Evolutionary conservation across 306 rosid genomes (phyloP), one percentile per base, ranked within the genome.

Genomic region (Pueraria montana): DNA sequence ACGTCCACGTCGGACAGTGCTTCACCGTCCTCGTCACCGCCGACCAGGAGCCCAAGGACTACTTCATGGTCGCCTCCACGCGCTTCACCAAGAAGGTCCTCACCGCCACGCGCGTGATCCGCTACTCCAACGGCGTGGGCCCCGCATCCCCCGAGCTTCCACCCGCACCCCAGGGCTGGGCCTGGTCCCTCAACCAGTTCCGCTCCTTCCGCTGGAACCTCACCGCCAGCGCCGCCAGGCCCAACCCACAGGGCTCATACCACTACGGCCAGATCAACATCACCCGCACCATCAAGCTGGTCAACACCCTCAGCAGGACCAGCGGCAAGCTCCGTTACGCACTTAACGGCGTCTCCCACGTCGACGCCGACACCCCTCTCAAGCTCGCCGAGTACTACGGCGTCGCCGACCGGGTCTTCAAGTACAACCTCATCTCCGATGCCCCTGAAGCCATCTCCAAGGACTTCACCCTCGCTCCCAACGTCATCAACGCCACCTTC

Each of bases 161-260:
- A 0, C 84, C 78, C 16, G 92, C 91, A 18, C 99, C 98, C 0
- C 70, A 46, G 0, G 97, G 97, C 2, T 89, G 94, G 98, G 94
- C 93, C 0, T 93, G 97, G 99, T 93, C 98, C 11, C 85, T 93
- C 18, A 93, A 95, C 77, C 99, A 95, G n/a, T 89, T 90, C 64
- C 92, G 99, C 0, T 82, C 99, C 1, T 93, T 91, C 74, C 91
- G 94, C 0, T 95, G 98, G 99, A 95, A 95, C 85, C 90, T 95
- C 0, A 93, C 99, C 0, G 90, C 99, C 2, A 88, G 91, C 8
- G 99, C 99, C 3, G 99, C 99, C 0, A 92, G 98, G 77, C 99
- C 98, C 5, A 95, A 95, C 49, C 98, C 99, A 7, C 99, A 95
- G 17, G 99, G 99, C 0, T 95, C 99, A 0, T 95, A 85, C 87